Conservation (phyloP, 108 stramenopile genomes). For the Bacterosira constricta region DNA sequence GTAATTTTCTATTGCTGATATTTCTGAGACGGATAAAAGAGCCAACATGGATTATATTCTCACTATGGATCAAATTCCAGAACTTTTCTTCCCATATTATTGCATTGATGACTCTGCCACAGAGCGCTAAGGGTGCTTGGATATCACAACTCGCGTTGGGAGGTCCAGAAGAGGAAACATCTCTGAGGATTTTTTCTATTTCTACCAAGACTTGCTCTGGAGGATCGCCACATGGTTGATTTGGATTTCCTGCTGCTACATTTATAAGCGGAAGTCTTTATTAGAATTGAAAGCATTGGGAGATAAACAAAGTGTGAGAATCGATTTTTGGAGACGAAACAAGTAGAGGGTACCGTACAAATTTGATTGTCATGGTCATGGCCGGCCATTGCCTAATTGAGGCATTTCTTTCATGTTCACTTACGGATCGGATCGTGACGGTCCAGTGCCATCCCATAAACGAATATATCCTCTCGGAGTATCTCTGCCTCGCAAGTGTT, state of each 20-base stretch:
- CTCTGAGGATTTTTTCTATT: constrained; percentile 41
- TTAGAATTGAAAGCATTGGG: not conserved
- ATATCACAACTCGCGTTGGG: constrained; percentile 22
- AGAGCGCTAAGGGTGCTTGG: constrained; percentile 45
- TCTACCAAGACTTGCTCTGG: constrained; percentile 52
- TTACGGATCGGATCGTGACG: constrained; percentile 69
- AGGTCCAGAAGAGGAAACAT: constrained; percentile 13
- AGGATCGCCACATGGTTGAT: constrained; percentile 51
- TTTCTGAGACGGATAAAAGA: constrained; percentile 81
- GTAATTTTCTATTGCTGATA: constrained; percentile 47
- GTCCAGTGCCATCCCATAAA: constrained; percentile 89
- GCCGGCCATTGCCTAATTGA: too few species aligned
- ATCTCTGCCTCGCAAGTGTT: constrained; percentile 37
- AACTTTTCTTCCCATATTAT: constrained; percentile 79
- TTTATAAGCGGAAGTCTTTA: constrained; percentile 46
- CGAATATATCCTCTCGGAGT: constrained; percentile 69
- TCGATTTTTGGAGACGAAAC: not conserved
- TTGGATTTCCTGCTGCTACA: not conserved
- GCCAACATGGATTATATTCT: constrained; percentile 53
- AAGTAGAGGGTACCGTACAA: too few species aligned
- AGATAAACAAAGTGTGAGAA: not conserved
- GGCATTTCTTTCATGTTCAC: constrained; percentile 15
- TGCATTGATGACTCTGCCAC: constrained; percentile 78
- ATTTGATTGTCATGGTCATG: too few species aligned
- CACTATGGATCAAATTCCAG: constrained; percentile 65